These are phyloP conservation scores for Gracilariopsis chorda DNA, from an alignment of 23 red algal genomes.

Conservation along the genomic window DNA sequence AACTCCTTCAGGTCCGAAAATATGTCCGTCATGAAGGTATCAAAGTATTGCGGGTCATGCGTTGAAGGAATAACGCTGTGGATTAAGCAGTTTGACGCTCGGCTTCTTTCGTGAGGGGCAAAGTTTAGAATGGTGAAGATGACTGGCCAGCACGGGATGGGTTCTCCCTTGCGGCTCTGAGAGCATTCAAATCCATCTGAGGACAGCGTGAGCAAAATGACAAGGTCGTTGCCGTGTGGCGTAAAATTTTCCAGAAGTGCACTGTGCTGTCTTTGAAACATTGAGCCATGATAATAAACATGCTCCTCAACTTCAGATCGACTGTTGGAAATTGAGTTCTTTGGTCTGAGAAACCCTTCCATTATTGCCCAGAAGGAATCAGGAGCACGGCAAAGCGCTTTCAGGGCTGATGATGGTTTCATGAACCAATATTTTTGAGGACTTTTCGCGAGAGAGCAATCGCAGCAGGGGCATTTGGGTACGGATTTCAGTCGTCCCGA, in stretches of 20 bases:
- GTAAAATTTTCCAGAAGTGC: neutral
- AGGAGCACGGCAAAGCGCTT: neutral
- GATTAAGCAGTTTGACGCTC: neutral
- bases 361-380: neutral
- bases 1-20: neutral
- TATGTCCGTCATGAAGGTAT: neutral
- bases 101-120: neutral
- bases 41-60: conserved; percentile 6
- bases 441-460: neutral
- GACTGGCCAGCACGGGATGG: neutral
- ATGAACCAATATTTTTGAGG: neutral
- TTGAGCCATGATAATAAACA: neutral
- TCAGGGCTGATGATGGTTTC: neutral
- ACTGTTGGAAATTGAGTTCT: neutral
- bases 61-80: neutral
- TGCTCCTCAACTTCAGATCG: neutral
- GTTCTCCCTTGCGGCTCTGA: neutral
- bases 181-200: conserved; percentile 3
- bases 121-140: neutral
- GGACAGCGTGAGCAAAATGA: neutral
- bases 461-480: neutral
- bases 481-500: neutral
- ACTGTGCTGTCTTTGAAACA: neutral
- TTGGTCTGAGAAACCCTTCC: neutral
- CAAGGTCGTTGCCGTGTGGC: neutral